phyloP scores from a whole-genome alignment of 352 stramenopile genomes.

The Pythium insidiosum region DNA sequence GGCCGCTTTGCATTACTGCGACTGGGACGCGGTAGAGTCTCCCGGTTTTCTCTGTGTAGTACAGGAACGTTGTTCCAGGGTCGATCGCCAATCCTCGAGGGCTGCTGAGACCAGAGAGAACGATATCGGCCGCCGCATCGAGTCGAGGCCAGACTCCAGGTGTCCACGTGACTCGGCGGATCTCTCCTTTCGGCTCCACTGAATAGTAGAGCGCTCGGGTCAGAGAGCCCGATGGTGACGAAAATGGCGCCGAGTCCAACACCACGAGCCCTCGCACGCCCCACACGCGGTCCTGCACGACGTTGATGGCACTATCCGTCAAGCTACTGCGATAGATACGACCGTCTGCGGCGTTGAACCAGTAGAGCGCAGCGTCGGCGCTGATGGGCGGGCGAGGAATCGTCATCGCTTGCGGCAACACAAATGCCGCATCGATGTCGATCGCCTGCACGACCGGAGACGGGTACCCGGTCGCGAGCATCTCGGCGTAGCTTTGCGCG shows the following conservation, averaged over 20 bases:
- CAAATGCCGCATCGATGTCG: slow-evolving; percentile 20
- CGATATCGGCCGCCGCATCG: slow-evolving; percentile 1
- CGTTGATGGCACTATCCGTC: slow-evolving; percentile 25
- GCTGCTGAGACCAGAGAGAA: slow-evolving; percentile 32
- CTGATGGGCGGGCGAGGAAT: slow-evolving; percentile 13
- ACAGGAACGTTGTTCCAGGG: slow-evolving; percentile 22
- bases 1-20: no score
- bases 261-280: slow-evolving; percentile 40
- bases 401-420: slow-evolving; percentile 38
- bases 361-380: slow-evolving; percentile 41
- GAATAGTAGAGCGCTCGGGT: slow-evolving; percentile 35
- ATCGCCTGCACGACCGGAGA: slow-evolving; percentile 46
- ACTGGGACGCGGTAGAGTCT: slow-evolving; percentile 29
- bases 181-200: slow-evolving; percentile 47
- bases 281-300: slow-evolving; percentile 37
- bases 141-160: not conserved
- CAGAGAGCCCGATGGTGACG: not conserved
- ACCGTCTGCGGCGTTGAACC: slow-evolving; percentile 61
- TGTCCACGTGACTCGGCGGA: slow-evolving; percentile 12
- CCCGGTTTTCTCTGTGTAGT: slow-evolving; percentile 69
- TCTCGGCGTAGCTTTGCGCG: slow-evolving; percentile 36
- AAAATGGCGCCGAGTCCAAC: not conserved
- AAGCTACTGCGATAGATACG: slow-evolving; percentile 56
- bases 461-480: slow-evolving; percentile 29
- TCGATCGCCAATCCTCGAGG: slow-evolving; percentile 47